Evolutionary conservation across 441 rosid species (phyloP).

Genomic region (Erodium texanum): DNA sequence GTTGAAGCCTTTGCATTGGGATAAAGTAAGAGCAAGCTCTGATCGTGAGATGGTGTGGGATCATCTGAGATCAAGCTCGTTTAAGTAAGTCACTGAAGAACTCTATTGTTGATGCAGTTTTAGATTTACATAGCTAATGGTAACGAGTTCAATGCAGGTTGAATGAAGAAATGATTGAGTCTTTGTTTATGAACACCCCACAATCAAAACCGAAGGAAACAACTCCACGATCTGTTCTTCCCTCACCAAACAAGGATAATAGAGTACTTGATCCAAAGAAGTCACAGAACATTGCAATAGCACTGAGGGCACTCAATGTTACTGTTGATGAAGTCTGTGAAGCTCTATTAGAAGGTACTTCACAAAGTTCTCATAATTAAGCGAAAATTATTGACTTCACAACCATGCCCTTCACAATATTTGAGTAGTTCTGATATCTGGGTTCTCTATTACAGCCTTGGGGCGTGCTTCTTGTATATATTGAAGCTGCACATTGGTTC

Average conservation of each 20-base stretch:
- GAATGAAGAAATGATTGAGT: conserved; percentile 96
- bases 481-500: background rate
- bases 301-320: conserved; percentile 20
- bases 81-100: conserved; percentile 45
- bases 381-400: too few species aligned
- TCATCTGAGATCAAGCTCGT: conserved; percentile 87
- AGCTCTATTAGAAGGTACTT: conserved; percentile 86
- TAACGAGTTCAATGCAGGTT: conserved; percentile 42
- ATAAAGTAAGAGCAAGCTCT: conserved; percentile 99
- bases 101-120: background rate
- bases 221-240: conserved; percentile 39
- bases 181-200: conserved; percentile 64
- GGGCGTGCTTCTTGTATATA: background rate
- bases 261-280: conserved; percentile 93
- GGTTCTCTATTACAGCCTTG: too few species aligned
- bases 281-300: conserved; percentile 92
- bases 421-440: too few species aligned
- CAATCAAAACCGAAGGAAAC: conserved; percentile 40
- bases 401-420: too few species aligned
- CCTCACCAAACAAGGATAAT: conserved; percentile 44
- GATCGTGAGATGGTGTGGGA: conserved; percentile 99
- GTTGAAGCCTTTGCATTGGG: conserved; percentile 95
- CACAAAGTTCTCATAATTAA: too few species aligned
- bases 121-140: background rate
- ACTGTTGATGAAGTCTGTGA: conserved; percentile 88